A percentile compares a stretch with the other conserved stretches of the same genome.
phyloP scores from a whole-genome alignment of 2,329 filamentous ascomycete genomes.

The Neonectria hederae region DNA sequence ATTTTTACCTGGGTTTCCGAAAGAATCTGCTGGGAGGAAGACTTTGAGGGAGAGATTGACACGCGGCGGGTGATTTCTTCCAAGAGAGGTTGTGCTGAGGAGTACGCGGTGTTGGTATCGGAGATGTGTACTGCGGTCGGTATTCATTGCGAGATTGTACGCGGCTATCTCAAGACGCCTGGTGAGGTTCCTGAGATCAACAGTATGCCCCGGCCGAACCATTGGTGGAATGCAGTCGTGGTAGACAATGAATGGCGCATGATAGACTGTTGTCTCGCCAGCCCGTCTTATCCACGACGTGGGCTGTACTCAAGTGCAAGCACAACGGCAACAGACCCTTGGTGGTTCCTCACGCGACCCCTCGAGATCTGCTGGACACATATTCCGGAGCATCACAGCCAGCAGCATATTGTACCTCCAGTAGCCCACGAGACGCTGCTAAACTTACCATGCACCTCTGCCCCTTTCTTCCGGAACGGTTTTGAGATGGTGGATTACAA shows the following conservation, averaged over 20 bases:
- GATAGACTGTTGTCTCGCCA: slow-evolving; percentile 92
- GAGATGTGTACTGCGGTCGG: slow-evolving; percentile 96
- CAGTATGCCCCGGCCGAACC: slow-evolving; percentile 86
- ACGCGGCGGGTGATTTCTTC: slow-evolving; percentile 84
- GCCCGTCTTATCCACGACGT: slow-evolving; percentile 87
- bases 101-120: slow-evolving; percentile 86
- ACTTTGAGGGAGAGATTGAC: slow-evolving; percentile 86
- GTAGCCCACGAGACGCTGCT: slow-evolving; percentile 87
- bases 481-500: slow-evolving; percentile 89
- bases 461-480: slow-evolving; percentile 85
- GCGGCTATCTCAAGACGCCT: slow-evolving; percentile 89
- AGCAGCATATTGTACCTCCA: slow-evolving; percentile 93
- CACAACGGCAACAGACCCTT: slow-evolving; percentile 78
- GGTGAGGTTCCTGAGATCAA: slow-evolving; percentile 85
- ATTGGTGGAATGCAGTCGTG: slow-evolving; percentile 97
- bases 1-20: slow-evolving; percentile 99
- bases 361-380: slow-evolving; percentile 95
- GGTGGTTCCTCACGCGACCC: slow-evolving; percentile 94
- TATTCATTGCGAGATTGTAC: slow-evolving; percentile 85
- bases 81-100: slow-evolving; percentile 85
- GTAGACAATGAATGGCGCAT: slow-evolving; percentile 97
- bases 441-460: slow-evolving; percentile 85
- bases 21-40: slow-evolving; percentile 94
- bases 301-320: slow-evolving; percentile 78
- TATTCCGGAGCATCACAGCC: slow-evolving; percentile 84